Conservation (phyloP, 306 rosid genomes). For the Gastrolobium bilobum region DNA sequence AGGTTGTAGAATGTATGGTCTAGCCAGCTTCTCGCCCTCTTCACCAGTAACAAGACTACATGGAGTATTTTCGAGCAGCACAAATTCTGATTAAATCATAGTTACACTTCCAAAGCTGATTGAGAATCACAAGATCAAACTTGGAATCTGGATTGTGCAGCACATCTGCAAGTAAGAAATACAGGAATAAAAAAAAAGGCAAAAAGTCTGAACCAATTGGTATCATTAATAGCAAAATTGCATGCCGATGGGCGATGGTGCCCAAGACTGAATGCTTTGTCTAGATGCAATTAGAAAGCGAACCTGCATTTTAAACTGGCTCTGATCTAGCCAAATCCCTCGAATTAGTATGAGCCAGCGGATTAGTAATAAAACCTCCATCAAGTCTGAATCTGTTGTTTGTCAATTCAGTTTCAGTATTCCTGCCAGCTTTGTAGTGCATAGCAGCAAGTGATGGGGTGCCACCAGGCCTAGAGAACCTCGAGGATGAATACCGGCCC, state of each 20-base stretch:
- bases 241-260: neutral
- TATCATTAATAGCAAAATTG: slow-evolving; percentile 1
- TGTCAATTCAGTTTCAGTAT: slow-evolving; percentile 57
- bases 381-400: slow-evolving; percentile 62
- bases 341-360: slow-evolving; percentile 71
- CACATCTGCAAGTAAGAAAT: slow-evolving; percentile 50
- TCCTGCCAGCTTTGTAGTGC: slow-evolving; percentile 53
- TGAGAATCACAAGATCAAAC: slow-evolving; percentile 41
- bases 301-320: slow-evolving; percentile 54
- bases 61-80: slow-evolving; percentile 26
- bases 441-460: slow-evolving; percentile 58
- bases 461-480: slow-evolving; percentile 59
- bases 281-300: slow-evolving; percentile 4
- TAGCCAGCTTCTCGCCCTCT: slow-evolving; percentile 41
- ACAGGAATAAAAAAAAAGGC: neutral
- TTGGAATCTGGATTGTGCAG: slow-evolving; percentile 45
- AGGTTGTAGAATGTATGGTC: slow-evolving; percentile 20
- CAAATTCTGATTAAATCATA: slow-evolving; percentile 30
- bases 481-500: slow-evolving; percentile 61
- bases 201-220: slow-evolving; percentile 27
- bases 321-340: slow-evolving; percentile 54
- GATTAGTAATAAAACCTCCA: slow-evolving; percentile 89
- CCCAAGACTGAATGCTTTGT: neutral
- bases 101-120: slow-evolving; percentile 38
- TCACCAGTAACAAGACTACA: slow-evolving; percentile 27